These are phyloP conservation scores for Verticillium albo-atrum DNA, from an alignment of 2,329 filamentous ascomycete genomes.

Conservation along the genomic window DNA sequence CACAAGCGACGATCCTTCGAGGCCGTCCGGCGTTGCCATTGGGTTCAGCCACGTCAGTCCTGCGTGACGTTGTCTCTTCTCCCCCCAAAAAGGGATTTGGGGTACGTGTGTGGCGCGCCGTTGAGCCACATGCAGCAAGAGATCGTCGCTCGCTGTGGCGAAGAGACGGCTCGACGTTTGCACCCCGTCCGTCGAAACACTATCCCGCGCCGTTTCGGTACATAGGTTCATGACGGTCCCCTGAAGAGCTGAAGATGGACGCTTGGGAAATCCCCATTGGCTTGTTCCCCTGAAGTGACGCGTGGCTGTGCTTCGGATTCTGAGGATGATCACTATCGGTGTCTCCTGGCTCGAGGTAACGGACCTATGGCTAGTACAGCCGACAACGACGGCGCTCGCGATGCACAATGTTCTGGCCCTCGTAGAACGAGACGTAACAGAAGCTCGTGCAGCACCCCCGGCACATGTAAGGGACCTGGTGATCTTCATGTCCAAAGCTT, in stretches of 20 bases:
- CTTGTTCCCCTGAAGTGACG: neutral
- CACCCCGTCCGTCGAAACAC: neutral
- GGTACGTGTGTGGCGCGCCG: neutral
- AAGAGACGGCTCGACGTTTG: neutral
- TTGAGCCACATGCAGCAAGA: neutral
- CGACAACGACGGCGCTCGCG: neutral
- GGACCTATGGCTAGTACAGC: neutral
- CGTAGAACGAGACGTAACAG: conserved; percentile 4
- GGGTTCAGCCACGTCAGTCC: neutral
- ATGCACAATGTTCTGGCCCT: conserved; percentile 4
- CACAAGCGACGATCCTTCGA: conserved; percentile 1
- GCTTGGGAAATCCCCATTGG: neutral
- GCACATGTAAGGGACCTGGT: neutral
- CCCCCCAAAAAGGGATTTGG: too few species aligned
- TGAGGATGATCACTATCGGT: neutral
- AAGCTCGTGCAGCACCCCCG: neutral
- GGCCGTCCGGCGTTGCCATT: conserved; percentile 4
- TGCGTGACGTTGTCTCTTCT: neutral
- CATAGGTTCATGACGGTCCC: neutral
- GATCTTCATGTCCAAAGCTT: neutral
- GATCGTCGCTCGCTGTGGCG: conserved; percentile 3
- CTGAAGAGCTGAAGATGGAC: neutral
- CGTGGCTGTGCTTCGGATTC: neutral
- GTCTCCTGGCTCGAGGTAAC: neutral
- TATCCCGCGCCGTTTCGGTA: neutral